Evolutionary conservation across 108 stramenopile genomes (phyloP).

Genomic region (Cyclotella baltica): DNA sequence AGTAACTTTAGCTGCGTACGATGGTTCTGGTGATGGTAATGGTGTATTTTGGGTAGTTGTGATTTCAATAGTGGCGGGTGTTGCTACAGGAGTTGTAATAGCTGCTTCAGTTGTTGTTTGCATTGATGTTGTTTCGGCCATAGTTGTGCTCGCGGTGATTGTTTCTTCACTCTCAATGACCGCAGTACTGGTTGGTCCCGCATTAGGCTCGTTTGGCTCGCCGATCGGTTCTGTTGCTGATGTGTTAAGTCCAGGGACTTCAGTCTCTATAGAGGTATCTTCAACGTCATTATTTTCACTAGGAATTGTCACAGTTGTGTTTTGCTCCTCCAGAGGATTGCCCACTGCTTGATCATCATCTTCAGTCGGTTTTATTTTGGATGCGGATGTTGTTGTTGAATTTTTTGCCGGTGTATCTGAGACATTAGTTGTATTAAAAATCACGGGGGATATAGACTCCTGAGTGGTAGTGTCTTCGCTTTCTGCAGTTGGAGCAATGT

Average conservation of each 20-base stretch:
- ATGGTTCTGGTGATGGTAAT: constrained; percentile 2
- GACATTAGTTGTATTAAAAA: no score
- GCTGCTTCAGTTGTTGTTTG: neutral
- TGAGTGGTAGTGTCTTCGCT: no score
- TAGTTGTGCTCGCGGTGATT: neutral
- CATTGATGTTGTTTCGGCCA: neutral
- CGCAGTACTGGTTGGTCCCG: neutral
- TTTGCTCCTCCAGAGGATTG: no score
- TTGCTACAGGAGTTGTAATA: neutral
- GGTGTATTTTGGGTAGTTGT: neutral
- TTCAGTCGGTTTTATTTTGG: no score
- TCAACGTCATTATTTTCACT: neutral
- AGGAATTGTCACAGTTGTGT: neutral
- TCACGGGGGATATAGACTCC: no score
- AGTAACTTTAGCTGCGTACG: constrained; percentile 9
- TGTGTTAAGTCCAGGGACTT: neutral
- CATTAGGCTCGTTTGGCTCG: neutral
- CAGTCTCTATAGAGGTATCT: neutral
- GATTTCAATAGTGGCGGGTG: neutral
- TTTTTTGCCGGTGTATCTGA: no score
- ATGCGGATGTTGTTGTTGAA: no score
- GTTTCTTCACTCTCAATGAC: neutral
- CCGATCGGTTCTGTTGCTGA: neutral
- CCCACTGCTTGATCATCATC: neutral
- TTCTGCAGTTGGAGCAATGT: neutral